phyloP scores from a whole-genome alignment of 1,139 yeast genomes.

The Hemisphaericaspora xylofermentans region DNA sequence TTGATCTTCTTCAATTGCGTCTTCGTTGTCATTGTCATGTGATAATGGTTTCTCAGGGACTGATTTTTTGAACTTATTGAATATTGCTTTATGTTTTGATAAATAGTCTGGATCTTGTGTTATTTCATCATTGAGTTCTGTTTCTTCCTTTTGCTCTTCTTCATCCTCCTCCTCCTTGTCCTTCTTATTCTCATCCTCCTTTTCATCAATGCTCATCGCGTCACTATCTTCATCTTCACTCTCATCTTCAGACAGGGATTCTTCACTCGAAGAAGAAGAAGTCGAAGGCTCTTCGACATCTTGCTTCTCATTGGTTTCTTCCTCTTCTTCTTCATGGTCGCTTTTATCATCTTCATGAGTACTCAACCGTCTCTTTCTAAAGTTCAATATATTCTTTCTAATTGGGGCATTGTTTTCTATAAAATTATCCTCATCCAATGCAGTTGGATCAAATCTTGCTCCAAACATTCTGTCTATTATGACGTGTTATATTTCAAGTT shows the following conservation, averaged over 20 bases:
- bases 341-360: constrained; percentile 9
- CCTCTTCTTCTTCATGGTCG: constrained; percentile 12
- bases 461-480: constrained; percentile 51
- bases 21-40: constrained; percentile 10
- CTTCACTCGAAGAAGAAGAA: not conserved
- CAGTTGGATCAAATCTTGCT: constrained; percentile 58
- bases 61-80: constrained; percentile 28
- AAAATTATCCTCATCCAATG: constrained; percentile 19
- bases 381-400: constrained; percentile 5
- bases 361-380: constrained; percentile 21
- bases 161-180: constrained; percentile 4
- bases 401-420: constrained; percentile 8
- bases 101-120: constrained; percentile 18
- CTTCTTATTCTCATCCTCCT: constrained; percentile 12
- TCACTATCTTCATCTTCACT: constrained; percentile 14
- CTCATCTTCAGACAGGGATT: constrained; percentile 11
- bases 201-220: constrained; percentile 13
- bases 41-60: constrained; percentile 7
- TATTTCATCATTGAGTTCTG: constrained; percentile 1
- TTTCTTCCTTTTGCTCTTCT: constrained; percentile 12
- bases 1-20: constrained; percentile 11
- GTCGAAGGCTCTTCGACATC: constrained; percentile 12
- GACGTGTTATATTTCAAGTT: no score
- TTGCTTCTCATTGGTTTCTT: constrained; percentile 12
- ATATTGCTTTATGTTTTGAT: constrained; percentile 32